A percentile compares a stretch with the other conserved stretches of the same genome.
These are phyloP conservation scores for Trichoderma gamsii DNA, from an alignment of 495 filamentous ascomycete genomes.

Conservation along the genomic window DNA sequence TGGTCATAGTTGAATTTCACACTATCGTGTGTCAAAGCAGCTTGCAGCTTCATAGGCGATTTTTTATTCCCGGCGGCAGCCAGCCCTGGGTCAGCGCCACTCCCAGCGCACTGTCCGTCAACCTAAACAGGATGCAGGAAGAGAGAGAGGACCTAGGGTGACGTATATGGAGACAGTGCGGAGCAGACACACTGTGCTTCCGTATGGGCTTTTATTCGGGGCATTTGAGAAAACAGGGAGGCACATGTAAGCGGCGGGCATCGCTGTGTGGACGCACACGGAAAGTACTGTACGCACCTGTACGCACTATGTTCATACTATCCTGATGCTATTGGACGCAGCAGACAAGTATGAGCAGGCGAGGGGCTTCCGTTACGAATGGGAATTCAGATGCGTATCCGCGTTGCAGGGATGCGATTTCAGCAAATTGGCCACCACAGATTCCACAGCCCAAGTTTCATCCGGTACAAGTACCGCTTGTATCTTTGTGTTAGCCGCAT, in stretches of 20 bases:
- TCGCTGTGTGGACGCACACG: too few relatives aligned
- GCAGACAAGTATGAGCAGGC: background rate
- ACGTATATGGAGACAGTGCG: too few relatives aligned
- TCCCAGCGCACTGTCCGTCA: background rate
- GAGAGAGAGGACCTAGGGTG: too few relatives aligned
- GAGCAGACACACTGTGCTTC: background rate
- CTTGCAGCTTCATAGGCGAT: background rate
- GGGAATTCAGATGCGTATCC: background rate
- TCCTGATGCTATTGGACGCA: background rate
- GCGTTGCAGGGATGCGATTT: background rate
- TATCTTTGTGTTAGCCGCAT: background rate
- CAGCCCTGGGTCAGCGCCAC: constrained; percentile 9
- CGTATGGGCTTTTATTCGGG: too few relatives aligned
- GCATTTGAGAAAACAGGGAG: too few relatives aligned
- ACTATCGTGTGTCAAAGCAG: background rate
- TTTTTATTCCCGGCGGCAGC: constrained; percentile 13
- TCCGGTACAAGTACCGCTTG: background rate
- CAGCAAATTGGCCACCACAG: background rate
- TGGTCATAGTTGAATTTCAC: background rate
- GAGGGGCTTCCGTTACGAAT: too few relatives aligned
- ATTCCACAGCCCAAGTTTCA: background rate
- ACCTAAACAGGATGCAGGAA: background rate
- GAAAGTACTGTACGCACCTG: too few relatives aligned
- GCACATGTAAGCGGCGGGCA: too few relatives aligned
- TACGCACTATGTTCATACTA: too few relatives aligned